phyloP scores from a whole-genome alignment of 768 basidiomycete genomes.

The Psilocybe sp. region DNA sequence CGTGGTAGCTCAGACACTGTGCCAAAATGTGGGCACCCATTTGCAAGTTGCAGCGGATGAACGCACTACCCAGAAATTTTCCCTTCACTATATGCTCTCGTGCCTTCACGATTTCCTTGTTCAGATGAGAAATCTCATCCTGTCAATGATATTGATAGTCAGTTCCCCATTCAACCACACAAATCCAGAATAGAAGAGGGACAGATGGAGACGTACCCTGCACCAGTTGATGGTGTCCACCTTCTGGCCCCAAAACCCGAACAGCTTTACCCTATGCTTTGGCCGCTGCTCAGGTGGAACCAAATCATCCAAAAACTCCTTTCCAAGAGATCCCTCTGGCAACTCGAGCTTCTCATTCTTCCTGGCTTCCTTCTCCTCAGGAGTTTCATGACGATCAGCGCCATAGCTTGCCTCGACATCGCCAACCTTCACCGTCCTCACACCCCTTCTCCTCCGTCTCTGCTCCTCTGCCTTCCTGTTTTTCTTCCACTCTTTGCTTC shows the following conservation, averaged over 20 bases:
- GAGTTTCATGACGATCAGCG: no score
- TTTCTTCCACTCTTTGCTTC: conserved; percentile 32
- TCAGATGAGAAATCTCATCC: conserved; percentile 51
- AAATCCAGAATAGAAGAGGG: not conserved
- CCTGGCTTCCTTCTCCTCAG: conserved; percentile 23
- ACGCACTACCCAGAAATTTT: conserved; percentile 52
- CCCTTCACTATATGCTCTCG: conserved; percentile 35
- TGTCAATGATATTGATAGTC: conserved; percentile 13
- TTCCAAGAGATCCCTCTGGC: conserved; percentile 19
- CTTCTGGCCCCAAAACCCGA: conserved; percentile 54
- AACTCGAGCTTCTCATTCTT: conserved; percentile 10
- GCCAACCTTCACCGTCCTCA: no score
- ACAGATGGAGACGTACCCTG: conserved; percentile 32
- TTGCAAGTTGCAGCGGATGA: conserved; percentile 70
- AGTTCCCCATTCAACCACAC: no score
- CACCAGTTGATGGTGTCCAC: conserved; percentile 69
- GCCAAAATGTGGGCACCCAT: conserved; percentile 71
- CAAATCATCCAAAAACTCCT: conserved; percentile 45
- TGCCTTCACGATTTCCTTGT: conserved; percentile 37
- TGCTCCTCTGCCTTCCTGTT: conserved; percentile 21
- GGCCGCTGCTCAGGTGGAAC: conserved; percentile 51
- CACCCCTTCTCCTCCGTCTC: not conserved
- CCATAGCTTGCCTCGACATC: no score
- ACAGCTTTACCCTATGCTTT: conserved; percentile 44
- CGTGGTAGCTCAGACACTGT: conserved; percentile 55